Evolutionary conservation across 2,329 filamentous ascomycete genomes (phyloP).

Genomic region (Ambrosiella xylebori): DNA sequence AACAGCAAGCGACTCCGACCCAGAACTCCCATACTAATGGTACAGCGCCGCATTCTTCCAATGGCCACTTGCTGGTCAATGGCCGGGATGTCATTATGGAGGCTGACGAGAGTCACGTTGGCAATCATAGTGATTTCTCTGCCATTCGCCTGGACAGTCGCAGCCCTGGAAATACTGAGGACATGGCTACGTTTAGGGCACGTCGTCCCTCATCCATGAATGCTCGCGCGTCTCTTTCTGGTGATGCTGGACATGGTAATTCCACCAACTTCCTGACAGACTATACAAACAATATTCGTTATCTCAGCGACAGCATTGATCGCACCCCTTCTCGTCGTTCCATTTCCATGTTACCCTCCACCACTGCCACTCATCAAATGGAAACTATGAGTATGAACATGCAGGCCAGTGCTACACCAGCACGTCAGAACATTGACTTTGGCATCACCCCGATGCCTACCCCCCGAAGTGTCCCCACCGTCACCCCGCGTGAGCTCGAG

Average conservation of each 20-base stretch:
- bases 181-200: constrained; percentile 7
- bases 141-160: constrained; percentile 42
- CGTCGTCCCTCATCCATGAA: constrained; percentile 32
- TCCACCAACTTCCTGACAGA: constrained; percentile 71
- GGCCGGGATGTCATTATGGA: constrained; percentile 16
- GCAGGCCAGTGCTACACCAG: constrained; percentile 27
- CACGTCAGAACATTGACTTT: constrained; percentile 41
- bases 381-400: constrained; percentile 14
- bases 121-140: constrained; percentile 73
- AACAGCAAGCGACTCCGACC: constrained; percentile 2
- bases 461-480: constrained; percentile 73
- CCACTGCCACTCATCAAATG: neutral
- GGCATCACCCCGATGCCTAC: constrained; percentile 90
- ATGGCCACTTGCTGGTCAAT: neutral
- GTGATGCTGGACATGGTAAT: constrained; percentile 25
- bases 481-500: constrained; percentile 84
- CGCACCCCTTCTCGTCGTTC: constrained; percentile 20
- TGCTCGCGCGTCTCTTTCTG: constrained; percentile 29
- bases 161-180: constrained; percentile 3
- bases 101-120: constrained; percentile 24
- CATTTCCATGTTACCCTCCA: constrained; percentile 14
- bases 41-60: constrained; percentile 15
- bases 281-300: constrained; percentile 58
- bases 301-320: constrained; percentile 18
- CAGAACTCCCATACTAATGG: constrained; percentile 16